phyloP scores from a whole-genome alignment of 495 filamentous ascomycete genomes.

The Darksidea phi region DNA sequence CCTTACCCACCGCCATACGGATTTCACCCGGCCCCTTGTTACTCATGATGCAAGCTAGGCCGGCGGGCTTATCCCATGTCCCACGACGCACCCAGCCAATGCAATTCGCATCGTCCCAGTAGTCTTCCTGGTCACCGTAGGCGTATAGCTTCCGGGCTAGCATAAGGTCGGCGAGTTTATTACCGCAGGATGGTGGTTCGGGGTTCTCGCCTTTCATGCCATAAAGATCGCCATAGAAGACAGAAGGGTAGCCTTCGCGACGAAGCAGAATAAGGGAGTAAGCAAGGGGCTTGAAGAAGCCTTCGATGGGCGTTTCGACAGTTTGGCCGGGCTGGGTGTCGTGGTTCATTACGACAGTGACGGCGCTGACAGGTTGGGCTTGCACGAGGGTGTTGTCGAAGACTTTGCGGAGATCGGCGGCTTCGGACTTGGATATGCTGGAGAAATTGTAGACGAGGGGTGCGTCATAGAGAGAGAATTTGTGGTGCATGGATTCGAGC shows the following conservation, averaged over 20 bases:
- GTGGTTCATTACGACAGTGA: slow-evolving; percentile 50
- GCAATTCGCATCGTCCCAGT: slow-evolving; percentile 65
- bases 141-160: slow-evolving; percentile 67
- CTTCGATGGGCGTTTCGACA: slow-evolving; percentile 40
- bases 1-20: slow-evolving; percentile 39
- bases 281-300: slow-evolving; percentile 44
- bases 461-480: slow-evolving; percentile 64
- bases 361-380: slow-evolving; percentile 59
- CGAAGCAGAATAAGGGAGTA: slow-evolving; percentile 62
- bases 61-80: slow-evolving; percentile 38
- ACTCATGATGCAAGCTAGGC: slow-evolving; percentile 42
- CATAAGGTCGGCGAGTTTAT: slow-evolving; percentile 59
- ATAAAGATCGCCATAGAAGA: slow-evolving; percentile 76
- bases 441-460: slow-evolving; percentile 67
- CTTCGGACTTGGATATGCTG: slow-evolving; percentile 50
- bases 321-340: slow-evolving; percentile 48
- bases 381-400: slow-evolving; percentile 62
- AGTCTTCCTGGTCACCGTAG: slow-evolving; percentile 67
- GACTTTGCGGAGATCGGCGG: slow-evolving; percentile 59
- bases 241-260: slow-evolving; percentile 62
- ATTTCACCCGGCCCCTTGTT: slow-evolving; percentile 35
- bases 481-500: slow-evolving; percentile 58
- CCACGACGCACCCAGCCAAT: slow-evolving; percentile 70
- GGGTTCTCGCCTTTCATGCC: slow-evolving; percentile 58
- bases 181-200: slow-evolving; percentile 59